Base-by-base conservation (phyloP, 177 flowering plant species). In the Vitis hybrid region DNA sequence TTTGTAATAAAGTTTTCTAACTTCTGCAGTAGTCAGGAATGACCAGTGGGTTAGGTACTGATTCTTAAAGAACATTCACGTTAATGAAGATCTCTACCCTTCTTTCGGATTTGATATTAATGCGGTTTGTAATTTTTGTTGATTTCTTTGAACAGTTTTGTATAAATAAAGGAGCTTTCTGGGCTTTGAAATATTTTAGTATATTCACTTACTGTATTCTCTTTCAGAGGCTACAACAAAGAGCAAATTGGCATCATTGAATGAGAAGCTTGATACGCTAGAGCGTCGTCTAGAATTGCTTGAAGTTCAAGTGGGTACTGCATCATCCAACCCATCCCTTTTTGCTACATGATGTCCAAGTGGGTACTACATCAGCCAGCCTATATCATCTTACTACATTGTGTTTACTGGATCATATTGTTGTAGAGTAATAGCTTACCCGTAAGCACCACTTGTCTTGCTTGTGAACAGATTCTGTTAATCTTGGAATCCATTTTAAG, bases 261-360 rank as follows among this genome's bases (percentile, higher is more conserved):
- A 95, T 74, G 96, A 93, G 82, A 95, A 93, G 81, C 98, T 95
- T 66, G 92, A 93, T 71, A 81, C 81, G 2, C 74, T 95, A 67
- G 97, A 95, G 72, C 90, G 97, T 13, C 96, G 90, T 16, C 77
- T 95, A 14, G 97, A 95, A 77, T 67, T 90, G 72, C 86, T 93
- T 22, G 97, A 95, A 81, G 97, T 88, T 58, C 97, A 95, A 89
- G 94, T 91, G 61, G 69, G 87, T 66, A 88, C 91, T 63, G 98
- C 97, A 59, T 78, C 98, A 52, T 84, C 92, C 39, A 90, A 91
- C 48, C 91, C 93, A 1, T 75, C 88, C 49, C 86, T 91, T 26
- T 94, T 90, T 61, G 79, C 70, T n/a, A 69, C 73, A 15, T 87
- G 78, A 88, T 57, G 61, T 10, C 58, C 34, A 20, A 56, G 16